Conservation (phyloP, 106 monocot genomes). For the Dendrobium nobile region DNA sequence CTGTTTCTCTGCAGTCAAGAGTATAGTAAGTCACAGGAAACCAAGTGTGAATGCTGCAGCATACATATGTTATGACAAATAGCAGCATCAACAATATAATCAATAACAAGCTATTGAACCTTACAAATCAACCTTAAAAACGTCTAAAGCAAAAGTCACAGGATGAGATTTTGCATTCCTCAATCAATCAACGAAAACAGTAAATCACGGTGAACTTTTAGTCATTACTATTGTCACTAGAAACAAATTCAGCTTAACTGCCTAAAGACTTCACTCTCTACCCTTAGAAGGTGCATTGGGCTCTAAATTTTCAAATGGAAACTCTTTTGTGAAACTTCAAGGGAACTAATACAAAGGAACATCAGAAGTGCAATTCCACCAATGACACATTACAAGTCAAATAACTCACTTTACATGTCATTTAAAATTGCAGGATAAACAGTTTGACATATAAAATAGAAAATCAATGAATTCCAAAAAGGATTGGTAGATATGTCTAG, state of each 20-base stretch:
- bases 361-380: not conserved
- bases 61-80: not conserved
- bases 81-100: not conserved
- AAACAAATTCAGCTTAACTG: not conserved
- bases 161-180: not conserved
- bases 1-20: slow-evolving; percentile 20
- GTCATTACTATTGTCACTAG: not conserved
- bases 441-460: too few relatives aligned
- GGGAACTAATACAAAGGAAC: not conserved
- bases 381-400: not conserved
- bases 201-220: not conserved
- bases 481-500: too few relatives aligned
- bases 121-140: not conserved
- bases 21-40: slow-evolving; percentile 2
- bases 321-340: not conserved
- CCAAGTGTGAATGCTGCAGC: not conserved
- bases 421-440: too few relatives aligned
- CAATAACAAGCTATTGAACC: not conserved
- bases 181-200: not conserved
- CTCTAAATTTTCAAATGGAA: not conserved
- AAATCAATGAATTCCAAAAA: too few relatives aligned
- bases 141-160: not conserved
- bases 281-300: not conserved
- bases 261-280: not conserved
- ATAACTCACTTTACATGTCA: too few relatives aligned